phyloP scores from a whole-genome alignment of 805 yeast species.

The Candida ulmi region DNA sequence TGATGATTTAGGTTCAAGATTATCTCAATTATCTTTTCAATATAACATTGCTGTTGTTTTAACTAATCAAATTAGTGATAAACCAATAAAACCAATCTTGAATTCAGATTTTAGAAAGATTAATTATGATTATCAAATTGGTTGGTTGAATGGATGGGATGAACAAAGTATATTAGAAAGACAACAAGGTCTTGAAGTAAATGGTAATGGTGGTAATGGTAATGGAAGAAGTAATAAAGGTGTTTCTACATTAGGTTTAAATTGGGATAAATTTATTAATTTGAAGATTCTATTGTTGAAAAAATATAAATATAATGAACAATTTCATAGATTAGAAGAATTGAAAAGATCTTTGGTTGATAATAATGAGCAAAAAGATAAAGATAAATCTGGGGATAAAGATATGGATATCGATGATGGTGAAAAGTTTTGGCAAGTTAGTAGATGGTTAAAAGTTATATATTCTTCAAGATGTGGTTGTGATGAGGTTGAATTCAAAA shows the following conservation, averaged over 20 bases:
- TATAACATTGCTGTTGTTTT: slow-evolving; percentile 57
- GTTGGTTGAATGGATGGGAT: slow-evolving; percentile 77
- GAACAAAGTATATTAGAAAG: slow-evolving; percentile 29
- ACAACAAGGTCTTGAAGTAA: too few relatives aligned
- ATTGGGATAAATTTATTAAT: slow-evolving; percentile 48
- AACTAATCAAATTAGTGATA: slow-evolving; percentile 78
- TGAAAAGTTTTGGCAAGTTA: slow-evolving; percentile 17
- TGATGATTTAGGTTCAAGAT: slow-evolving; percentile 36
- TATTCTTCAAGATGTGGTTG: slow-evolving; percentile 29
- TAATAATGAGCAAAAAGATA: too few relatives aligned
- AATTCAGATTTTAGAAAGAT: slow-evolving; percentile 20
- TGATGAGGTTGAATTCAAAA: slow-evolving; percentile 19
- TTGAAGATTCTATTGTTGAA: slow-evolving; percentile 43
- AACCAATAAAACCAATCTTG: slow-evolving; percentile 27
- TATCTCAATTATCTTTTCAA: slow-evolving; percentile 43
- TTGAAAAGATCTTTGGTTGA: neutral
- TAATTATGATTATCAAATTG: slow-evolving; percentile 57
- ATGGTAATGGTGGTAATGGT: slow-evolving; percentile 10
- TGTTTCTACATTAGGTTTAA: slow-evolving; percentile 50
- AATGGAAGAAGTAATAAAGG: slow-evolving; percentile 7
- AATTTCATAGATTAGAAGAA: slow-evolving; percentile 23
- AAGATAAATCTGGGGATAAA: slow-evolving; percentile 3
- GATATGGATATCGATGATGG: slow-evolving; percentile 2
- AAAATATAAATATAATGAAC: slow-evolving; percentile 30
- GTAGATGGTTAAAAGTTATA: slow-evolving; percentile 33